Evolutionary conservation across 164 flowering plant species (phyloP).

Genomic region (Warburgia ugandensis): DNA sequence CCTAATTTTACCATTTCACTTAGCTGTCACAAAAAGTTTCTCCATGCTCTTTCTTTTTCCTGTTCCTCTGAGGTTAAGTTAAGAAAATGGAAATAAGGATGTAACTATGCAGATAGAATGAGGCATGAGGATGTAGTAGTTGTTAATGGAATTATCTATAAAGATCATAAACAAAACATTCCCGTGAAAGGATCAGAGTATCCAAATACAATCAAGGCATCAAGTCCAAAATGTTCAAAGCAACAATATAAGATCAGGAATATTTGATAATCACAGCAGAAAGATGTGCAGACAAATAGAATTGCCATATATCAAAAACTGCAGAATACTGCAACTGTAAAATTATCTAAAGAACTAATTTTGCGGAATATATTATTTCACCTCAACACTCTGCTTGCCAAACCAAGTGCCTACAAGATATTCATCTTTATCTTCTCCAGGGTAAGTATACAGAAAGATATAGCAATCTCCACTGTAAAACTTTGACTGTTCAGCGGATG

Average conservation of each 20-base stretch:
- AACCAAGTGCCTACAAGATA: slow-evolving; percentile 92
- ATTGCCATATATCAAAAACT: too few relatives aligned
- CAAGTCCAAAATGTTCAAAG: not conserved
- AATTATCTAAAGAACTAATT: not conserved
- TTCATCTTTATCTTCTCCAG: slow-evolving; percentile 93
- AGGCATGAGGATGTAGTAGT: too few relatives aligned
- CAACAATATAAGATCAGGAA: not conserved
- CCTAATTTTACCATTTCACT: too few relatives aligned
- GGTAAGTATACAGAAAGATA: slow-evolving; percentile 85
- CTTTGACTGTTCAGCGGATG: slow-evolving; percentile 72
- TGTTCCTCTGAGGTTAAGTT: too few relatives aligned
- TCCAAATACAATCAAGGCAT: not conserved
- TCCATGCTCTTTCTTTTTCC: too few relatives aligned
- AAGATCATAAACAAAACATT: too few relatives aligned
- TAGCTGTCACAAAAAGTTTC: too few relatives aligned
- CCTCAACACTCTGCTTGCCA: slow-evolving; percentile 90
- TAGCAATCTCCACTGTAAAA: slow-evolving; percentile 95
- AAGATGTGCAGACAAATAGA: not conserved
- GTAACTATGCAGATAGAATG: too few relatives aligned
- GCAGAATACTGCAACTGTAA: not conserved
- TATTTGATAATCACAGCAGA: not conserved
- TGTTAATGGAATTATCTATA: too few relatives aligned
- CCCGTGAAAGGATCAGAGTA: too few relatives aligned
- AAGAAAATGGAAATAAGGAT: too few relatives aligned
- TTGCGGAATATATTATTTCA: slow-evolving; percentile 9